phyloP scores from a whole-genome alignment of 805 yeast genomes.

The Candida golubevii region DNA sequence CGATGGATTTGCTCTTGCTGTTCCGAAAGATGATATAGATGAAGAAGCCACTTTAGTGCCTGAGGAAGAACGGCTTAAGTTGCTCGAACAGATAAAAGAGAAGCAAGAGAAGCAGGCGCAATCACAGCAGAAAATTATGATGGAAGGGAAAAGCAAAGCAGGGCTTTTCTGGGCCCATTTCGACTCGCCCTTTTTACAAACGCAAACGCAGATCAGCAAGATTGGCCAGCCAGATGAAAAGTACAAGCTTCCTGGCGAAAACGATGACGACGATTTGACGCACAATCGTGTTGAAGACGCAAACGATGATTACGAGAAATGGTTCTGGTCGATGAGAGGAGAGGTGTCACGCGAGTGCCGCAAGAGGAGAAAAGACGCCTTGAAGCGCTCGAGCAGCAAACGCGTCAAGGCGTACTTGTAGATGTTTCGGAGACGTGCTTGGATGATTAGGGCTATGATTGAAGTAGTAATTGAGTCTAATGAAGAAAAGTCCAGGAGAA shows the following conservation, averaged over 20 bases:
- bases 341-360: conserved; percentile 73
- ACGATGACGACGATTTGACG: conserved; percentile 22
- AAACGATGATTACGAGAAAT: conserved; percentile 55
- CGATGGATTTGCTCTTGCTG: conserved; percentile 37
- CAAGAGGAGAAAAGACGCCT: conserved; percentile 68
- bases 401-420: neutral
- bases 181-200: conserved; percentile 79
- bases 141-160: conserved; percentile 13
- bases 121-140: conserved; percentile 15
- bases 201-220: conserved; percentile 77
- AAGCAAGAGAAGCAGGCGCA: conserved; percentile 32
- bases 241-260: conserved; percentile 35
- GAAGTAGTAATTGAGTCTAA: too few species aligned
- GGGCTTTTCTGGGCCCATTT: conserved; percentile 79
- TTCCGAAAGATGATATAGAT: conserved; percentile 23
- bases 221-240: conserved; percentile 35
- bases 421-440: neutral
- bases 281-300: conserved; percentile 24
- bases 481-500: too few species aligned
- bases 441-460: neutral
- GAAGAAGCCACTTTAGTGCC: conserved; percentile 3
- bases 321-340: conserved; percentile 83
- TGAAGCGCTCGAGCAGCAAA: conserved; percentile 53
- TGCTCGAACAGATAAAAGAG: conserved; percentile 29
- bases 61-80: conserved; percentile 20